Evolutionary conservation across 371 early-diverging fungal species (phyloP), one percentile per base, ranked within the genome.

Genomic region (Syncephalastrum racemosum): DNA sequence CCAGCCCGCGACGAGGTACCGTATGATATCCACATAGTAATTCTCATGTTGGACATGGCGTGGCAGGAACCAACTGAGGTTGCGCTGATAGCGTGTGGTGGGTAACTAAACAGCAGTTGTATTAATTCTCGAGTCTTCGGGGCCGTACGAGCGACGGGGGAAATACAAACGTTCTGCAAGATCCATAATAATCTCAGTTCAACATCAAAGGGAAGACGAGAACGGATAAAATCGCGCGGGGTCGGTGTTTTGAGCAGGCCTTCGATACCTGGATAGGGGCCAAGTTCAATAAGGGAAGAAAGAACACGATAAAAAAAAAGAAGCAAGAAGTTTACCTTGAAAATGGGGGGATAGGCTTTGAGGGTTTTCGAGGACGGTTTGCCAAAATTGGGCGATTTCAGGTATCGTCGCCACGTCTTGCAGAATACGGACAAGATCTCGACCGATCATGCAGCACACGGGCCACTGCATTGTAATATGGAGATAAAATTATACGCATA

Each of bases 1-100:
- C 73, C 88, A 85, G 0, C 86, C 90, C 46, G 88, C 84, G 24
- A 87, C 83, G 40, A 92, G 80, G 54, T 81, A 92, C 19, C 93
- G 82, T n/a, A 92, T 84, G 8, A 91, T 52, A 60, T 92, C 93
- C 49, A 78, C 70, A 41, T 71, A 81, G 43, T 88, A 76, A 63
- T 40, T 88, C 91, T 4, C 83, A 55, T 1, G 83, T 71, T 2
- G 67, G 62, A 90, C 58, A 58, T 66, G 90, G 14, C 87, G 71
- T 47, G 84, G 84, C 15, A 80, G 68, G 50, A 90, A 90, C 90
- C 90, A 88, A 39, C 64, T 65, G 31, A 87, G 63, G 48, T 90
- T 88, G 49, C 83, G 70, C 41, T 81, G 75, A 54, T 81, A 85
- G 8, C 74, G 64, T 14, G 67, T 70, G 2, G 55, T 55, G 13